Evolutionary conservation across 2,329 filamentous ascomycete species (phyloP).

Genomic region (Paecilomyces niveus): DNA sequence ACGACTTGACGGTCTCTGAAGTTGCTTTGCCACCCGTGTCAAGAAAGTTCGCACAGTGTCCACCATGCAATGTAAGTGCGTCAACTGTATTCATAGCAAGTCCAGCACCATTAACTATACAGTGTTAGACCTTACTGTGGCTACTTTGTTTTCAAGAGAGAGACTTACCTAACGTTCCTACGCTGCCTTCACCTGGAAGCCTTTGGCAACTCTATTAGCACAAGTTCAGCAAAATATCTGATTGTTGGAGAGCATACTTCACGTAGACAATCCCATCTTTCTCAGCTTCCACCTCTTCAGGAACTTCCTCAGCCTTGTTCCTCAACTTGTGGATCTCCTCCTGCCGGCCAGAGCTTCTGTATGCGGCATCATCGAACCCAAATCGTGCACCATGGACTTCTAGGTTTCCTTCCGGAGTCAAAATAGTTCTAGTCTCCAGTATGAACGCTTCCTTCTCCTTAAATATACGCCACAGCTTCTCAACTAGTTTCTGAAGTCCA

Average conservation of each 20-base stretch:
- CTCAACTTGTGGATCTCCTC: slow-evolving; percentile 53
- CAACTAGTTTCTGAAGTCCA: slow-evolving; percentile 44
- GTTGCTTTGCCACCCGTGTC: slow-evolving; percentile 89
- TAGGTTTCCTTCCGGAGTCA: slow-evolving; percentile 36
- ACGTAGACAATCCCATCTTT: slow-evolving; percentile 73
- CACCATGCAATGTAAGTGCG: slow-evolving; percentile 61
- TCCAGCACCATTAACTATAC: slow-evolving; percentile 55
- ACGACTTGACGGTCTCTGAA: slow-evolving; percentile 67
- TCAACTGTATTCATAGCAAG: slow-evolving; percentile 65
- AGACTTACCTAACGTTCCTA: slow-evolving; percentile 60
- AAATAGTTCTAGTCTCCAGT: slow-evolving; percentile 45
- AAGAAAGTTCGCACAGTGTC: slow-evolving; percentile 72
- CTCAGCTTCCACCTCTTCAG: slow-evolving; percentile 56
- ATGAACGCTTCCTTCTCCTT: slow-evolving; percentile 59
- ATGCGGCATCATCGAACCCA: slow-evolving; percentile 65
- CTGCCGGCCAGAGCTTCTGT: slow-evolving; percentile 56
- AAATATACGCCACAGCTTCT: slow-evolving; percentile 53
- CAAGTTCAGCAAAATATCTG: background rate
- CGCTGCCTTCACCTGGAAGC: slow-evolving; percentile 48
- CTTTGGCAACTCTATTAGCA: slow-evolving; percentile 16
- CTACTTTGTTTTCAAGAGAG: background rate
- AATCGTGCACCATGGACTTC: slow-evolving; percentile 50
- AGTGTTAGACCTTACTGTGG: slow-evolving; percentile 57
- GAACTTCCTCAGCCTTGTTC: slow-evolving; percentile 44
- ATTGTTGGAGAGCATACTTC: slow-evolving; percentile 36